A percentile compares a stretch with the other conserved stretches of the same genome.
These are phyloP conservation scores for Arabis alpina DNA, from an alignment of 345 rosid genomes.

Conservation along the genomic window DNA sequence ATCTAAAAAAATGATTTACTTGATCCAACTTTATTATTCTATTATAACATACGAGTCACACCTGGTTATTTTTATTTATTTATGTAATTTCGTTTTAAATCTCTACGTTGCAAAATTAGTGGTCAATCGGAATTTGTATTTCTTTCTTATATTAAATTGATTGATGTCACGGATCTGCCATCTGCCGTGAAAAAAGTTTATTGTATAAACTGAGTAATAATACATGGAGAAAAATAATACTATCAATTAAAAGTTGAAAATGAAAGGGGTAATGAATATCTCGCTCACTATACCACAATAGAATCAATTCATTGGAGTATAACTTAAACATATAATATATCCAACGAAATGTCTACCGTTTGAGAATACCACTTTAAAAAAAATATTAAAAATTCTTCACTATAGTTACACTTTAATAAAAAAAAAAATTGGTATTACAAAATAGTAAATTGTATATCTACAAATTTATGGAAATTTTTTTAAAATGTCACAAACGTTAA, in stretches of 20 bases:
- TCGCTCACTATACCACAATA: constrained; percentile 36
- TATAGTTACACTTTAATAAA: too few species aligned
- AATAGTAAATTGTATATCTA: too few species aligned
- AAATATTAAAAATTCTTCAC: too few species aligned
- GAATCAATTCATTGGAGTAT: constrained; percentile 37
- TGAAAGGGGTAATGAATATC: constrained; percentile 31
- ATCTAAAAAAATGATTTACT: too few species aligned
- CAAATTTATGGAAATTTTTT: too few species aligned
- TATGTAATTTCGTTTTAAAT: not conserved
- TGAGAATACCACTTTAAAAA: constrained; percentile 25
- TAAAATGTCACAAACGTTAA: too few species aligned
- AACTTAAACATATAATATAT: constrained; percentile 25
- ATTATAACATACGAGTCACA: too few species aligned
- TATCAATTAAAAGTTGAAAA: constrained; percentile 25
- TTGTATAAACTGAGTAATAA: not conserved
- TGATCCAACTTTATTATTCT: too few species aligned
- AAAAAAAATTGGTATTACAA: too few species aligned
- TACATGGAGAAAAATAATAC: constrained; percentile 12
- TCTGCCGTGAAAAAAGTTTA: not conserved
- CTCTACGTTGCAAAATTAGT: not conserved
- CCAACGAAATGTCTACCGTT: constrained; percentile 20
- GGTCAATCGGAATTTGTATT: not conserved
- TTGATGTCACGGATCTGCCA: constrained; percentile 18
- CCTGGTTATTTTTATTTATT: too few species aligned
- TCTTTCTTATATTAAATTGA: not conserved